These are phyloP conservation scores for Ambispora gerdemannii DNA, from an alignment of 192 early-diverging fungal species.

Conservation along the genomic window DNA sequence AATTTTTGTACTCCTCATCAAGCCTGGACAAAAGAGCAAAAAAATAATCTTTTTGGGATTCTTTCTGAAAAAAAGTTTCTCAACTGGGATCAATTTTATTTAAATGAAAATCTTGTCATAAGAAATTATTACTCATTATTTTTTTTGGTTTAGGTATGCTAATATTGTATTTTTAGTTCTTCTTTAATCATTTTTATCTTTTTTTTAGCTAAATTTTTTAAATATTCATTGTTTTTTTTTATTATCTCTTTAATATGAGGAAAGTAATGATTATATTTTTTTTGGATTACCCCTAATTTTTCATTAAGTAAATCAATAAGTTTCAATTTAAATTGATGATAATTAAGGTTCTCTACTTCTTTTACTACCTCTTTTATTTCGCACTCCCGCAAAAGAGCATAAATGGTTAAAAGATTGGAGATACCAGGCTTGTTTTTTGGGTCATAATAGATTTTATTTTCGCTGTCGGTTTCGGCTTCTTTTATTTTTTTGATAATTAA, in stretches of 20 bases:
- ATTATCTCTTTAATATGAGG: not conserved
- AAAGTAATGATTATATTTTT: slow-evolving; percentile 8
- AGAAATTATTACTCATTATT: slow-evolving; percentile 5
- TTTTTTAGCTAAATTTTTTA: slow-evolving; percentile 6
- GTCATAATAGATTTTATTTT: slow-evolving; percentile 67
- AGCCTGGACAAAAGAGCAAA: not conserved
- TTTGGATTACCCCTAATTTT: slow-evolving; percentile 10
- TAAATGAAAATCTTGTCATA: slow-evolving; percentile 7
- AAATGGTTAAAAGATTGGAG: slow-evolving; percentile 75
- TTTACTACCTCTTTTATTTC: slow-evolving; percentile 19
- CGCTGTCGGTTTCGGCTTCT: slow-evolving; percentile 66
- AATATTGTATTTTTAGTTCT: slow-evolving; percentile 9
- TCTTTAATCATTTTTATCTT: slow-evolving; percentile 6
- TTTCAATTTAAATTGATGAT: slow-evolving; percentile 14
- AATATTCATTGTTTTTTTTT: slow-evolving; percentile 5
- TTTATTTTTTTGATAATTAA: slow-evolving; percentile 75
- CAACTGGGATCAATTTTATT: slow-evolving; percentile 16
- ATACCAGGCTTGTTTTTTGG: slow-evolving; percentile 70
- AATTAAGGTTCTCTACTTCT: slow-evolving; percentile 5
- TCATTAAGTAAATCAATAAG: not conserved
- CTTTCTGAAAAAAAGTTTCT: slow-evolving; percentile 22
- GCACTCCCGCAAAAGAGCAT: slow-evolving; percentile 37
- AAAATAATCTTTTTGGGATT: slow-evolving; percentile 15
- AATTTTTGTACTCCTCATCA: slow-evolving; percentile 8
- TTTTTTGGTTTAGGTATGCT: too few relatives aligned